Conservation (phyloP, 208 protist species). For the Trypanosoma mega region DNA sequence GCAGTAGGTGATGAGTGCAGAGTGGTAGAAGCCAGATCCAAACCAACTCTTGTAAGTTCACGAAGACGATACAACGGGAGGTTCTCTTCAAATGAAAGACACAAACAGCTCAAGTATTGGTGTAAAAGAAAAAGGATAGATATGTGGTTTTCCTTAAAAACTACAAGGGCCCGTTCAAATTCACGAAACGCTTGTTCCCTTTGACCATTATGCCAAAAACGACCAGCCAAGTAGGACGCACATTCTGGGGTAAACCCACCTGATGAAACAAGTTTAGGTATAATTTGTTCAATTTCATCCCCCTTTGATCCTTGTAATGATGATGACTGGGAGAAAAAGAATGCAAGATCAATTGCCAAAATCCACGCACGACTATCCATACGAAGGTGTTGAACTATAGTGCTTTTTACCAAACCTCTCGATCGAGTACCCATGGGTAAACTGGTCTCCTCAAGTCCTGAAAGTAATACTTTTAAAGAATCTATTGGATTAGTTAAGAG, state of each 20-base stretch:
- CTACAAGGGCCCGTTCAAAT: constrained; percentile 46
- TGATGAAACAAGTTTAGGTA: constrained; percentile 29
- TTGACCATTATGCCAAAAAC: constrained; percentile 31
- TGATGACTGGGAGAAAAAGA: constrained; percentile 19
- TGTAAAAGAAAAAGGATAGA: constrained; percentile 51
- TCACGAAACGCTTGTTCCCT: constrained; percentile 26
- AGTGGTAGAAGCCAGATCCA: constrained; percentile 37
- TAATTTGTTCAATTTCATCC: constrained; percentile 19
- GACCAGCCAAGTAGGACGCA: constrained; percentile 51
- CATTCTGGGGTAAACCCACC: constrained; percentile 51
- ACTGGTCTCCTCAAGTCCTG: constrained; percentile 7
- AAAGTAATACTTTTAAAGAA: constrained; percentile 16
- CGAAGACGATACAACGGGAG: constrained; percentile 63
- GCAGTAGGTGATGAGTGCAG: constrained; percentile 30
- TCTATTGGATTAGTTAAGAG: constrained; percentile 16
- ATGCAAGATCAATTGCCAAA: constrained; percentile 35
- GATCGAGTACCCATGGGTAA: constrained; percentile 10
- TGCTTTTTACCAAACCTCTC: constrained; percentile 17
- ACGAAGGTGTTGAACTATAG: constrained; percentile 29
- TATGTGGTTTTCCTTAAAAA: constrained; percentile 28
- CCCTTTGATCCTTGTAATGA: not conserved
- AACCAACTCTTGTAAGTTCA: constrained; percentile 48
- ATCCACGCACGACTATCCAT: constrained; percentile 39
- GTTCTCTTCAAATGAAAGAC: constrained; percentile 27
- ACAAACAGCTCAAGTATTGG: constrained; percentile 69